phyloP scores from a whole-genome alignment of 768 basidiomycete species.

The Mycena leptocephala region DNA sequence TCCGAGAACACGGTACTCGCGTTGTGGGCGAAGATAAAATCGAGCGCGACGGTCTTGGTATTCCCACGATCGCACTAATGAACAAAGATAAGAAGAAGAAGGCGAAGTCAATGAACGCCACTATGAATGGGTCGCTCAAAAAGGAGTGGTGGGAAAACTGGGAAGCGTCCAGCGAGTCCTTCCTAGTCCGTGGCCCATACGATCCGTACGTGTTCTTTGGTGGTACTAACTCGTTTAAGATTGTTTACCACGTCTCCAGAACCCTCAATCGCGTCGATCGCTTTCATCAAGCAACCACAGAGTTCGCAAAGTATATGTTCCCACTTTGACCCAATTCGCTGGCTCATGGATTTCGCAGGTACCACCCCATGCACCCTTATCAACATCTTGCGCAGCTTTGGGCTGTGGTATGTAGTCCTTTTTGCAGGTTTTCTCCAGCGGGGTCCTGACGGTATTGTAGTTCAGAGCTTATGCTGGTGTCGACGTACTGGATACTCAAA shows the following conservation, averaged over 20 bases:
- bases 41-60: conserved; percentile 26
- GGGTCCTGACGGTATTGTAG: not conserved
- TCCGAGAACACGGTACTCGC: conserved; percentile 53
- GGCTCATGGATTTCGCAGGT: not conserved
- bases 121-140: not conserved
- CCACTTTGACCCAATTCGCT: not conserved
- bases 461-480: conserved; percentile 4
- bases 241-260: not conserved
- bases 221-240: not conserved
- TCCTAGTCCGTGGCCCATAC: not conserved
- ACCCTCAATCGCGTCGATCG: not conserved
- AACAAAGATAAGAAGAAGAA: not conserved
- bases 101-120: too few species aligned
- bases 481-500: not conserved
- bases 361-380: not conserved
- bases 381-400: not conserved
- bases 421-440: not conserved
- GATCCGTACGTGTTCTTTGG: conserved; percentile 4
- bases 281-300: not conserved
- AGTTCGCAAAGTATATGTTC: conserved; percentile 10
- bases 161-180: not conserved
- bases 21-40: not conserved
- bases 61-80: conserved; percentile 16
- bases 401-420: not conserved
- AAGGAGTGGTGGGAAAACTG: conserved; percentile 29